Evolutionary conservation across 176 grass and related monocot genomes (phyloP).

Genomic region (Carex littledalei): DNA sequence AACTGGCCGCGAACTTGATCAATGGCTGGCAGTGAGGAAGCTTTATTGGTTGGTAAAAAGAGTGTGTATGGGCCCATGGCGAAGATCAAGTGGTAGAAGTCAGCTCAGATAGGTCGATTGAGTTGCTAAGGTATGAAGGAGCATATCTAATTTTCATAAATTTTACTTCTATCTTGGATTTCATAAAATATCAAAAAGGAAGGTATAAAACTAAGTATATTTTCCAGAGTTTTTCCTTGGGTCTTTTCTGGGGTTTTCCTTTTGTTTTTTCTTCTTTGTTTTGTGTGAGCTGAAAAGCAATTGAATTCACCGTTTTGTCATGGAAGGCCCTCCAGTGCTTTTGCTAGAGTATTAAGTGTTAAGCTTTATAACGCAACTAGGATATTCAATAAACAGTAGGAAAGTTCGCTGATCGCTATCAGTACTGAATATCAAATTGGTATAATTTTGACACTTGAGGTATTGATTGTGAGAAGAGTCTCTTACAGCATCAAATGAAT

Average conservation of each 20-base stretch:
- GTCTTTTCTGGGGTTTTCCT: not conserved
- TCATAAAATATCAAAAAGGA: not conserved
- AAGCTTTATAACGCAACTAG: not conserved
- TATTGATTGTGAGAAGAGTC: constrained; percentile 3
- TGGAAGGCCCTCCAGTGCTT: not conserved
- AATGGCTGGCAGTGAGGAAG: too few relatives aligned
- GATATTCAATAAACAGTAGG: not conserved
- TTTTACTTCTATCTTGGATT: not conserved
- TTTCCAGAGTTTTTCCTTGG: not conserved
- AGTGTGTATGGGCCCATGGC: not conserved
- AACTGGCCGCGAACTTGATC: too few relatives aligned
- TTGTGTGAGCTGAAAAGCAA: not conserved
- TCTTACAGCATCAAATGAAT: constrained; percentile 90
- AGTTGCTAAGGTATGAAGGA: not conserved
- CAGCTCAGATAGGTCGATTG: not conserved
- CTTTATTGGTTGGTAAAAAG: not conserved
- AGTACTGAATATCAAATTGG: not conserved
- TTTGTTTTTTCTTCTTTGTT: not conserved
- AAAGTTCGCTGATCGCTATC: not conserved
- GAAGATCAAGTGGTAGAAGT: not conserved
- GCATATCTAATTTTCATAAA: not conserved
- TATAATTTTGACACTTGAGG: not conserved
- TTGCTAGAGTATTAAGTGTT: not conserved
- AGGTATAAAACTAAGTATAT: not conserved
- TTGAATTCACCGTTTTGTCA: not conserved